A percentile compares a stretch with the other conserved stretches of the same genome.
These are phyloP conservation scores for Golubevia pallescens DNA, from an alignment of 1,284 basidiomycete genomes.

Conservation along the genomic window DNA sequence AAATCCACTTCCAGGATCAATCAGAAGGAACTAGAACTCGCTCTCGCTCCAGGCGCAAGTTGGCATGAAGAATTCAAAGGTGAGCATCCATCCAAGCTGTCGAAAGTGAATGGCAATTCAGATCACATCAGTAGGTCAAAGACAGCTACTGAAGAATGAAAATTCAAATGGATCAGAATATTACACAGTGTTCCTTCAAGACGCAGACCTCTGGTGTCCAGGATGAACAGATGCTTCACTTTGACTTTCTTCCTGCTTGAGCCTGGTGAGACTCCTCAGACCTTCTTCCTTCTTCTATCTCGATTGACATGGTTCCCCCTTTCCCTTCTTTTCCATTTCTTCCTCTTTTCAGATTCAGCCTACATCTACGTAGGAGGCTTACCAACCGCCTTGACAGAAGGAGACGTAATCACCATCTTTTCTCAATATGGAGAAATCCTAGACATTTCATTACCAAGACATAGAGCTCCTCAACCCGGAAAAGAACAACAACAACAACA, in stretches of 20 bases:
- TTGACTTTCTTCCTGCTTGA: no score
- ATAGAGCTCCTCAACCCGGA: slow-evolving; percentile 13
- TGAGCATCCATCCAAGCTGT: no score
- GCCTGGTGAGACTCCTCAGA: no score
- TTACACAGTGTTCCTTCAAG: no score
- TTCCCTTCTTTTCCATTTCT: not conserved
- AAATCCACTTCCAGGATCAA: not conserved
- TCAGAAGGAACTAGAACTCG: not conserved
- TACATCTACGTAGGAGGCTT: slow-evolving; percentile 63
- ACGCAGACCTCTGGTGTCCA: no score
- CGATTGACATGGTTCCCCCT: no score
- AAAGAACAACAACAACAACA: slow-evolving; percentile 19
- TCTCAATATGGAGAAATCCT: slow-evolving; percentile 62
- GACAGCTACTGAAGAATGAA: no score
- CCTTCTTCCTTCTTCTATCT: no score
- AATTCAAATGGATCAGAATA: no score
- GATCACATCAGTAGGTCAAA: no score
- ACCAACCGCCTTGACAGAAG: slow-evolving; percentile 54
- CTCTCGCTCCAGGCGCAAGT: not conserved
- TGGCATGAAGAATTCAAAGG: not conserved
- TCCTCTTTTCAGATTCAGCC: slow-evolving; percentile 34
- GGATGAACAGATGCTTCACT: no score
- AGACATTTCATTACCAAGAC: slow-evolving; percentile 47
- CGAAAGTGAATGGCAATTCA: no score
- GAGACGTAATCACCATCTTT: slow-evolving; percentile 62